Base-by-base conservation (phyloP, 352 stramenopile genomes). In the Phytophthora colocasiae region DNA sequence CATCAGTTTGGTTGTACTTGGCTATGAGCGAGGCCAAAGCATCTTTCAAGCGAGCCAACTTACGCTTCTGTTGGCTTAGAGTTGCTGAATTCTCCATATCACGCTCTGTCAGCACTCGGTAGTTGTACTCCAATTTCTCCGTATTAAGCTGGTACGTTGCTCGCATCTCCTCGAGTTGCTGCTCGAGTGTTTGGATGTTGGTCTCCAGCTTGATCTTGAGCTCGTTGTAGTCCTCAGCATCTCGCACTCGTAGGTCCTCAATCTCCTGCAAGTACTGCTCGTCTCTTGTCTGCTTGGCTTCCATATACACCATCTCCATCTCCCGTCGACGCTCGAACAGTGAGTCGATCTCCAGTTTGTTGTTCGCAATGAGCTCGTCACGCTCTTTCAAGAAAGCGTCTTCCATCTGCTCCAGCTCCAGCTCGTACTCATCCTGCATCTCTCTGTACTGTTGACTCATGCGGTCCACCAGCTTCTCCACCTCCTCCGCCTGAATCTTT, bases 91-190 rank as follows among this genome's bases (percentile, higher is more conserved):
- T 98, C 52, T 98, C 96, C 85, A 97, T 97, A 60, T 98, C 95
- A 14, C 93, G 80, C 59, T 98, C 95, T 0, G 90, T 98, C 9
- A 98, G 81, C 7, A 98, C 93, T 24, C 94, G 83, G 74, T 98
- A 98, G 65, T 98, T 98, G 77, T 98, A 98, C 75, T 98, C 95
- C 49, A 98, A 85, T 66, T 98, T 98, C 61, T 98, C 95, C 8
- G 93, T 98, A 65, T 98, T 98, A 58, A 98, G 88, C 64, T 98
- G 91, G 69, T 98, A 98, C 27, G 93, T 98, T 1, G 94, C 91
- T 17, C 93, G 85, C 91, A 98, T 98, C 47, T 98, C 93, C 69
- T 98, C 93, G 22, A 98, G 85, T 71, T 98, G 95, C 75, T 98
- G 93, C 77, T 98, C 93, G 0, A 98, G 86, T 22, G 92, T 97